Conservation (phyloP, 2,329 filamentous ascomycete species). For the Colletotrichum acutatum region DNA sequence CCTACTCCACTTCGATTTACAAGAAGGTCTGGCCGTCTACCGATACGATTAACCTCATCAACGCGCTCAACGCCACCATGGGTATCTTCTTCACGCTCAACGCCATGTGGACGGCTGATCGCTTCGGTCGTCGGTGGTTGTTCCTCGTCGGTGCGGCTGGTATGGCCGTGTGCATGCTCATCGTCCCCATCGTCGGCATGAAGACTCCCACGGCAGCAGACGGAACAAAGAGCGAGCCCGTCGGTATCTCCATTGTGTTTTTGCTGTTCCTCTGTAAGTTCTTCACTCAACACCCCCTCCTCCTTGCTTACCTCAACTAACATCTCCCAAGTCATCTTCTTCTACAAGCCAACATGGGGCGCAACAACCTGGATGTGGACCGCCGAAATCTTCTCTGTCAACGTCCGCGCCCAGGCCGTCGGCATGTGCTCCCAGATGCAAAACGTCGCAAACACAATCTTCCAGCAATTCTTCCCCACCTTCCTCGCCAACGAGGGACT, state of each 20-base stretch:
- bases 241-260: constrained; percentile 76
- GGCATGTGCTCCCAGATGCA: constrained; percentile 72
- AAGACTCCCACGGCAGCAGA: constrained; percentile 62
- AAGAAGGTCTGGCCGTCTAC: constrained; percentile 72
- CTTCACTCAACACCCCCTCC: constrained; percentile 50
- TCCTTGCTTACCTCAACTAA: neutral
- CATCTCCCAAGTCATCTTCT: constrained; percentile 56
- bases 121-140: constrained; percentile 76
- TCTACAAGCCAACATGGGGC: constrained; percentile 77
- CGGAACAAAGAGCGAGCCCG: constrained; percentile 66
- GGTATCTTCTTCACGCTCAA: constrained; percentile 80
- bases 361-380: constrained; percentile 80
- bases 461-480: constrained; percentile 77
- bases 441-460: constrained; percentile 74
- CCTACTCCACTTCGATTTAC: constrained; percentile 80
- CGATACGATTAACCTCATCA: constrained; percentile 76
- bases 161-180: constrained; percentile 77
- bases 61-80: constrained; percentile 78
- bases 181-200: constrained; percentile 60
- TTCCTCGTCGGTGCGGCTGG: constrained; percentile 75
- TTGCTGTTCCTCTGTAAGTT: constrained; percentile 73
- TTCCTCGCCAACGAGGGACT: constrained; percentile 69
- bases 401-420: constrained; percentile 76
- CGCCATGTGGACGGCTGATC: constrained; percentile 78
- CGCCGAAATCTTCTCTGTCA: constrained; percentile 76